These are phyloP conservation scores for Lumnitzera racemosa DNA, from an alignment of 345 rosid genomes.

Conservation along the genomic window DNA sequence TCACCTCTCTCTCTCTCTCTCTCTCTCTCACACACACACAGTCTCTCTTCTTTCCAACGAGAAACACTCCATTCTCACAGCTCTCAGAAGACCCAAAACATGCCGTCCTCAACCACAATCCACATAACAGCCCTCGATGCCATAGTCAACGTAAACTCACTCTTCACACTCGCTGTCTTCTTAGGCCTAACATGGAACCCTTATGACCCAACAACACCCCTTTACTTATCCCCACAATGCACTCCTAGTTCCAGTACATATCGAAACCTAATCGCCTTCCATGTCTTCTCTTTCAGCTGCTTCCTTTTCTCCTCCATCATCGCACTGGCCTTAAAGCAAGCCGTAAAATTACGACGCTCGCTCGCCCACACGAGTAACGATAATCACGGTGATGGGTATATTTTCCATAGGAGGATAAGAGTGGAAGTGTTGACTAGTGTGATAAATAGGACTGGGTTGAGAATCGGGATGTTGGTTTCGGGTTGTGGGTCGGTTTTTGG, in stretches of 20 bases:
- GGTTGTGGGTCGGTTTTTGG: slow-evolving; percentile 70
- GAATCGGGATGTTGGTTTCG: slow-evolving; percentile 70
- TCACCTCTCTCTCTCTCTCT: too few relatives aligned
- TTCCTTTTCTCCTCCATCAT: slow-evolving; percentile 80
- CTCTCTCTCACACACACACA: neutral
- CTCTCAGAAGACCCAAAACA: neutral
- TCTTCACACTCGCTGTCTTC: slow-evolving; percentile 90
- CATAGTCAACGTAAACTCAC: slow-evolving; percentile 77
- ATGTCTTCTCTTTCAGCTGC: slow-evolving; percentile 73
- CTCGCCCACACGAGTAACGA: slow-evolving; percentile 5
- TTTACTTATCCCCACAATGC: slow-evolving; percentile 37
- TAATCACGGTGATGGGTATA: slow-evolving; percentile 35
- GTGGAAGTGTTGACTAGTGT: too few relatives aligned
- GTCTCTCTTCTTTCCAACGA: neutral
- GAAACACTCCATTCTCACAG: neutral
- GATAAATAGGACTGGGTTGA: too few relatives aligned
- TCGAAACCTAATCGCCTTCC: slow-evolving; percentile 65
- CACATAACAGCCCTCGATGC: slow-evolving; percentile 87
- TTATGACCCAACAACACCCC: slow-evolving; percentile 46
- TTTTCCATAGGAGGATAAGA: slow-evolving; percentile 18
- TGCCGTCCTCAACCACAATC: slow-evolving; percentile 41
- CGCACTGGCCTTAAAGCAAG: slow-evolving; percentile 81
- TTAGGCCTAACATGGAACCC: slow-evolving; percentile 75
- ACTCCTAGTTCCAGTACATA: slow-evolving; percentile 32
- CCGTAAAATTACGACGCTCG: slow-evolving; percentile 41